Evolutionary conservation across 306 rosid genomes (phyloP), one percentile per base, ranked within the genome.

Genomic region (Calophaca sinica): DNA sequence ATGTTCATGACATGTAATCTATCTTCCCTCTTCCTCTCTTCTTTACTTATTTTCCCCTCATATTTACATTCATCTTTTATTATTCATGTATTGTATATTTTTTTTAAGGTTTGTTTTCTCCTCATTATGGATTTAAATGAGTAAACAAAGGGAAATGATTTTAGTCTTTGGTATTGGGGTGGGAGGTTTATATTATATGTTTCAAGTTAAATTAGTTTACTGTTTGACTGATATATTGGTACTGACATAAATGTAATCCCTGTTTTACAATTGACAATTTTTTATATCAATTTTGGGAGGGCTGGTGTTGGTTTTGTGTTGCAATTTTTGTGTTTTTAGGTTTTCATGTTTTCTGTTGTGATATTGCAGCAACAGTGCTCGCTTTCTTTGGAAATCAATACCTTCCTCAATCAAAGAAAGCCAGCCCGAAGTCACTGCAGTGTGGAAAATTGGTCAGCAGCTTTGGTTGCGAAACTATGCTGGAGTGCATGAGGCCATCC

Each of bases 341-440:
- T 13, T 80, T 67, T 81, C 20, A 14, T 52, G 36, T 57, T 75
- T 84, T 60, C 35, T 53, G 48, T 70, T 75, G 81, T 72, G 79
- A 77, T 80, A 62, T 82, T 88, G 83, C 96, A 96, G 99, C 72
- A 92, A 90, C 51, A 90, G 92, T 80, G 90, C 93, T 10, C 91
- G 96, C 63, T 96, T 90, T 85, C 91, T 96, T 7, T 96, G 99
- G 99, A 92, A 96, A 81, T 78, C 89, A 2, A 88, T 90, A 62
- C 96, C 92, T 58, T 62, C 89, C 12, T 75, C 85, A 3, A 65
- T 88, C 67, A 96, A 92, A 80, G 92, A 92, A 79, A 80, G 55
- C 89, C 82, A 84, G 29, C 92, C 85, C 3, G 98, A 92, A 85
- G 73, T 92, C 20, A 48, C 62, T 68, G 97, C 99, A 6, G 90